Percentiles rank a stretch among this genome's conserved stretches.
These are phyloP conservation scores for Haberlea rhodopensis DNA, from an alignment of 257 asterid genomes.

Conservation along the genomic window DNA sequence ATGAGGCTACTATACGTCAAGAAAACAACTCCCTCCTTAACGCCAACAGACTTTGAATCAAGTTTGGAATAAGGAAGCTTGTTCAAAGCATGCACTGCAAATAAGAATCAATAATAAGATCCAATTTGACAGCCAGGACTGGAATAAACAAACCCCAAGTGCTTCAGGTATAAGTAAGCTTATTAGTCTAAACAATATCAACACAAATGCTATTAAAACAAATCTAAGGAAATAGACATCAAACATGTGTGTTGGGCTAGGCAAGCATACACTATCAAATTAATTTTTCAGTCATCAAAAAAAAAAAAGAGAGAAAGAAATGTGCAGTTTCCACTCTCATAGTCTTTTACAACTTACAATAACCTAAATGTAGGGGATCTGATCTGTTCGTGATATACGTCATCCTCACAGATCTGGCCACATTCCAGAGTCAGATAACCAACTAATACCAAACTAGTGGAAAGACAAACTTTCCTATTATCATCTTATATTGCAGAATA, in stretches of 20 bases:
- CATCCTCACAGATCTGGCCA: constrained; percentile 22
- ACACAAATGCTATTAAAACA: no score
- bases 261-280: neutral
- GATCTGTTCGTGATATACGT: constrained; percentile 3
- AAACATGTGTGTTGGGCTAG: neutral
- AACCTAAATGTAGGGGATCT: constrained; percentile 11
- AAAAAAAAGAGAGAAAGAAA: no score
- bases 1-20: constrained; percentile 95
- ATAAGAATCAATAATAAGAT: constrained; percentile 25
- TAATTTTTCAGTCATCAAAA: neutral
- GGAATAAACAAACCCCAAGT: constrained; percentile 13
- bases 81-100: constrained; percentile 92
- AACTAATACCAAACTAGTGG: constrained; percentile 11
- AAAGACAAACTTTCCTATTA: no score
- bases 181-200: neutral
- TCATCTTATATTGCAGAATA: constrained; percentile 13
- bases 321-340: neutral
- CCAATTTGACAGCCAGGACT: constrained; percentile 28
- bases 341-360: constrained; percentile 2
- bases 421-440: neutral
- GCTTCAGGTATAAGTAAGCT: neutral
- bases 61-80: constrained; percentile 97
- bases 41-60: constrained; percentile 78
- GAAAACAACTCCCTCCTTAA: constrained; percentile 90
- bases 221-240: no score